Evolutionary conservation across 805 yeast genomes (phyloP), one percentile per base, ranked within the genome.

Genomic region (Pichia californica): DNA sequence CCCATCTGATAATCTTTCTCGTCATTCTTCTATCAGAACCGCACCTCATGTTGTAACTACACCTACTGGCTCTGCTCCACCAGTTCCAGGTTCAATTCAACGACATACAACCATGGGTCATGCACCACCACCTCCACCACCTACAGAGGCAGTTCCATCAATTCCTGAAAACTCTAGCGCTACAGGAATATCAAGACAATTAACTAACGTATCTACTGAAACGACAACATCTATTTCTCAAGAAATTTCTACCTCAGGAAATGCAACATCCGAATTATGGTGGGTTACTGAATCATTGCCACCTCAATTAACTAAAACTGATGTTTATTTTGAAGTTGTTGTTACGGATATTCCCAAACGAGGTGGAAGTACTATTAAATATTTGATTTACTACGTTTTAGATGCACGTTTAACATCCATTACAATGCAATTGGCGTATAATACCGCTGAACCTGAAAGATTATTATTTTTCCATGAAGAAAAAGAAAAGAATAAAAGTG

Each of bases 351-450:
- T 81, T 7, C 51, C 51, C 13, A 84, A 83, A 54, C 74, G 95
- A 51, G 76, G 77, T 11, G 76, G 76, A 20, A 65, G 77, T 33
- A 50, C 48, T 3, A 63, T 73, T 7, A 63, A 69, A 5, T 68
- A 74, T 49, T 70, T 83, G 42, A 88, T 83, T 50, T 79, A 83
- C 50, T 87, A 86, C 56, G 69, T 88, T 13, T 62, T 88, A 32
- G 81, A 79, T 60, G 78, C 75, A 47, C 94, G 86, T 57, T 78
- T 82, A 51, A 76, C 93, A 1, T 87, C 81, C 52, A 66, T 80
- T 4, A 64, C 75, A 1, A 63, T 87, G 48, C 78, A 80, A 39
- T 63, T 84, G 5, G 68, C 72, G 19, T 87, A 68, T 54, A 81
- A 80, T 31, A 52, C 57, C 14, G 64, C 66, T 13, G 74, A 79